Conservation (phyloP, 225 moss, liverwort and hornwort genomes). For the Anthoceros angustus region DNA sequence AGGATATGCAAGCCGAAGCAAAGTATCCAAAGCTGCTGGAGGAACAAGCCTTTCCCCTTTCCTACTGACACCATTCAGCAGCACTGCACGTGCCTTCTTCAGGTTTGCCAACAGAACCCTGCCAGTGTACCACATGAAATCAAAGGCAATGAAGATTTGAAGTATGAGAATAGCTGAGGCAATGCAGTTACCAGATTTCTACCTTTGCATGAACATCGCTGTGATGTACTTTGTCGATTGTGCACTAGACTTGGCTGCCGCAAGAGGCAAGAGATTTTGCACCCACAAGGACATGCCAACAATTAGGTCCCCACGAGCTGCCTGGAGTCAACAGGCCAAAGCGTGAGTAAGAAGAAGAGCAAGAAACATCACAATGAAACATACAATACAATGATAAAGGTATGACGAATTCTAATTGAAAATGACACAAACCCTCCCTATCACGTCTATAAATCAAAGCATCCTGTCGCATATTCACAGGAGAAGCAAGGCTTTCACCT, state of each 20-base stretch:
- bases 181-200: neutral
- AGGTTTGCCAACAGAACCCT: constrained; percentile 62
- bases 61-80: constrained; percentile 63
- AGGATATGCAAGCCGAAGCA: constrained; percentile 59
- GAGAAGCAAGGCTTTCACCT: constrained; percentile 23
- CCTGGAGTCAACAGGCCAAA: constrained; percentile 24
- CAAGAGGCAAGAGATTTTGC: constrained; percentile 75
- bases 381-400: neutral
- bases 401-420: too few species aligned
- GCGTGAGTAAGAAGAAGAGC: neutral
- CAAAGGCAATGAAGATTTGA: neutral
- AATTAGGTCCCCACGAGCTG: constrained; percentile 77
- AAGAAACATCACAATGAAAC: neutral
- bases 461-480: too few species aligned
- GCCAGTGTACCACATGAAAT: constrained; percentile 4
- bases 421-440: too few species aligned
- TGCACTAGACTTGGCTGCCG: constrained; percentile 65
- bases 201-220: constrained; percentile 84
- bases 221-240: constrained; percentile 58
- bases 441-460: too few species aligned
- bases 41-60: constrained; percentile 92
- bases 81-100: constrained; percentile 59
- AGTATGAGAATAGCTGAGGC: neutral
- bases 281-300: constrained; percentile 91
- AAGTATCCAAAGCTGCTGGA: constrained; percentile 44